Conservation (phyloP, 441 rosid genomes). For the Jatropha podagrica region DNA sequence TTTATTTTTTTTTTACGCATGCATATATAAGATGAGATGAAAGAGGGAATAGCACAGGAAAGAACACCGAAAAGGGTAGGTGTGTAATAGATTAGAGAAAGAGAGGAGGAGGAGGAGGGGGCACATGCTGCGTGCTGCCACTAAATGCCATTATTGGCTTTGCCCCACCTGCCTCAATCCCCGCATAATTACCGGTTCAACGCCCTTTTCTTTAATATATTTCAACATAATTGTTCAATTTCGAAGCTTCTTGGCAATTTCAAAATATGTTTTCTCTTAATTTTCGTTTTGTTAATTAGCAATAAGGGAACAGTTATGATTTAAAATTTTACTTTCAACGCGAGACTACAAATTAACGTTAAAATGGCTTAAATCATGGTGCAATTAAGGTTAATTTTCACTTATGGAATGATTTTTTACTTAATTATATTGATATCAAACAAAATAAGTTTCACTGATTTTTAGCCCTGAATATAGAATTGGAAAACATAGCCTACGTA, state of each 20-base stretch:
- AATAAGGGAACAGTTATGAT: no score
- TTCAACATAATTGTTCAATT: not conserved
- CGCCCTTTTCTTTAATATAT: not conserved
- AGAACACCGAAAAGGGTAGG: not conserved
- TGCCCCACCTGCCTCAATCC: constrained; percentile 39
- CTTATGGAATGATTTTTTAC: no score
- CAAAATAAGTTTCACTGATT: no score
- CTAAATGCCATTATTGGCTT: constrained; percentile 14
- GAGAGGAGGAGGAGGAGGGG: not conserved
- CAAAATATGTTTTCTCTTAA: not conserved
- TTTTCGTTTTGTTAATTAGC: not conserved
- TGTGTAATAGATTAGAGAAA: not conserved
- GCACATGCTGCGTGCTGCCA: constrained; percentile 5
- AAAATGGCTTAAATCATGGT: no score
- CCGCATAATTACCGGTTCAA: constrained; percentile 34
- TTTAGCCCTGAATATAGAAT: no score
- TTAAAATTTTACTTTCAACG: no score
- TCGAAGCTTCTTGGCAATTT: not conserved
- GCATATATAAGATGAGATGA: not conserved
- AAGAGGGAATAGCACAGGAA: not conserved
- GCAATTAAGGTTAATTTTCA: no score
- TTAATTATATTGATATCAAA: no score
- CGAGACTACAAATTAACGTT: no score
- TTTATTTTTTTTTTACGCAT: no score
- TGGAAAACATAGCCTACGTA: no score